Percentiles rank a stretch among this genome's conserved stretches.
Evolutionary conservation across 345 rosid species (phyloP).

Genomic region (Eutrema yunnanense): DNA sequence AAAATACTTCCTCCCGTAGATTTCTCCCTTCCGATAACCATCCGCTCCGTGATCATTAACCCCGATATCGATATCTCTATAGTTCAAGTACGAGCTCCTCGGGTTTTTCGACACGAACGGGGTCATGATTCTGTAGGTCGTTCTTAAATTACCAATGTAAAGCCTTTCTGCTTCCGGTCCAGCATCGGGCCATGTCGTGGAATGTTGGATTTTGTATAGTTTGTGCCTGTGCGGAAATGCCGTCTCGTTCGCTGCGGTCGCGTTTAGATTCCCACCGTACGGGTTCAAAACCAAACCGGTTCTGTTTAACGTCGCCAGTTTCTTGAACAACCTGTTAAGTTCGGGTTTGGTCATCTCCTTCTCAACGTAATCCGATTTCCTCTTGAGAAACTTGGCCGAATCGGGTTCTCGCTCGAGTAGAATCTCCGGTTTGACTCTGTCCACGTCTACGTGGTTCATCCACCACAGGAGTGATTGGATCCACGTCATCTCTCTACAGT

Average conservation of each 20-base stretch:
- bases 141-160: slow-evolving; percentile 27
- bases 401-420: slow-evolving; percentile 30
- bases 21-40: slow-evolving; percentile 40
- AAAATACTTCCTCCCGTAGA: slow-evolving; percentile 46
- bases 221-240: slow-evolving; percentile 56
- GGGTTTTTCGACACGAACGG: slow-evolving; percentile 58
- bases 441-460: slow-evolving; percentile 21
- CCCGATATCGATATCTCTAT: slow-evolving; percentile 68
- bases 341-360: slow-evolving; percentile 36
- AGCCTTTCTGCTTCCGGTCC: slow-evolving; percentile 27
- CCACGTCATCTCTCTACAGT: slow-evolving; percentile 50
- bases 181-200: slow-evolving; percentile 30
- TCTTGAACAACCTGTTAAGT: slow-evolving; percentile 27
- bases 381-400: slow-evolving; percentile 31
- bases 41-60: slow-evolving; percentile 18
- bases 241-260: slow-evolving; percentile 30
- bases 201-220: slow-evolving; percentile 42
- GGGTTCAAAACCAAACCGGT: slow-evolving; percentile 42
- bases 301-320: slow-evolving; percentile 10
- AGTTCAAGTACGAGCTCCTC: slow-evolving; percentile 50
- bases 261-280: slow-evolving; percentile 50
- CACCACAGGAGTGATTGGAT: slow-evolving; percentile 35
- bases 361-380: slow-evolving; percentile 48
- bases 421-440: slow-evolving; percentile 15
- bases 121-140: slow-evolving; percentile 36